phyloP scores from a whole-genome alignment of 768 basidiomycete species.

The Neoboletus brunneissimus region DNA sequence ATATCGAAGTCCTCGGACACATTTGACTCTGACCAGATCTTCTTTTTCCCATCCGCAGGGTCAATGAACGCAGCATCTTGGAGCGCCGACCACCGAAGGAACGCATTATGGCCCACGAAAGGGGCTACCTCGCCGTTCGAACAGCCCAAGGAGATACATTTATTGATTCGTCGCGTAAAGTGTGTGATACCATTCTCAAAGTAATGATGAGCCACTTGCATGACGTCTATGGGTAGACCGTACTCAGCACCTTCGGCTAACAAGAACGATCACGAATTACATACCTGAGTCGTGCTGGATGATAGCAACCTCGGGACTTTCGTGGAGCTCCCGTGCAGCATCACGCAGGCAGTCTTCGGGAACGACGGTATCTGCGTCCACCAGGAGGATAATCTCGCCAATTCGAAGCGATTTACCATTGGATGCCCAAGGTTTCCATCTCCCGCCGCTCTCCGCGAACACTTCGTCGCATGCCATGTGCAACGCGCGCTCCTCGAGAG shows the following conservation, averaged over 20 bases:
- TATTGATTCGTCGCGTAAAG: conserved; percentile 87
- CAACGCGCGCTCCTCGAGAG: conserved; percentile 69
- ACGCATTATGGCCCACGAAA: conserved; percentile 87
- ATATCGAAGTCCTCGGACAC: conserved; percentile 73
- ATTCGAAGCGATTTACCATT: conserved; percentile 75
- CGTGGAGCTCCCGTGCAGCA: conserved; percentile 79
- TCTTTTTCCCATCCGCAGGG: conserved; percentile 52
- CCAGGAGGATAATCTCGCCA: conserved; percentile 76
- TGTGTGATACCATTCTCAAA: conserved; percentile 91
- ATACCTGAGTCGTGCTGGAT: conserved; percentile 86
- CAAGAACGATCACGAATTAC: conserved; percentile 34
- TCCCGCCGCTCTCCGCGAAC: conserved; percentile 52
- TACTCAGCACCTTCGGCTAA: background rate
- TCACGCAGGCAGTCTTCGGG: conserved; percentile 91
- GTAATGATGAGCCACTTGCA: conserved; percentile 87
- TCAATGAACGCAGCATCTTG: conserved; percentile 84
- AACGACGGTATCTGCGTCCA: conserved; percentile 87
- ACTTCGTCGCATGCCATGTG: conserved; percentile 73
- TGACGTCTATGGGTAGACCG: conserved; percentile 54
- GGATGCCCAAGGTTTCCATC: conserved; percentile 72
- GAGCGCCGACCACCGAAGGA: conserved; percentile 84
- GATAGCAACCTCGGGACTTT: conserved; percentile 62
- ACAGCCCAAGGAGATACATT: conserved; percentile 72
- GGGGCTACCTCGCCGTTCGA: conserved; percentile 77
- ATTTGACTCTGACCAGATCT: conserved; percentile 66